Conservation (phyloP, 208 protist species). For the Zelonia costaricensis region DNA sequence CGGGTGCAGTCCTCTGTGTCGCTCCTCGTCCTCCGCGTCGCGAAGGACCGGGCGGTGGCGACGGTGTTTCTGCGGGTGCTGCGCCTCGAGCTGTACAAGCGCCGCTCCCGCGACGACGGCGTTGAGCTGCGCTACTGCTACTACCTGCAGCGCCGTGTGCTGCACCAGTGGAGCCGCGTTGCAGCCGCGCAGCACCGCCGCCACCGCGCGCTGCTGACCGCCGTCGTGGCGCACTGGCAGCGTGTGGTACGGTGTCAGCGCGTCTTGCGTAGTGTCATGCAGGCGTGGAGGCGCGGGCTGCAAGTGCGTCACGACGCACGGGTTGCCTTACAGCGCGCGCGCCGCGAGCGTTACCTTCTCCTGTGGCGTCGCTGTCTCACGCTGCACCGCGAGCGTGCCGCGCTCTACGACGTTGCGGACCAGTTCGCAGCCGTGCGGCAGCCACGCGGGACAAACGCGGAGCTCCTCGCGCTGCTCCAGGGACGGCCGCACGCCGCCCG, state of each 20-base stretch:
- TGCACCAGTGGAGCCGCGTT: conserved; percentile 33
- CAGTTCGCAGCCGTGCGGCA: conserved; percentile 13
- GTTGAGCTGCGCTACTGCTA: conserved; percentile 62
- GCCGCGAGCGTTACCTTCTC: conserved; percentile 22
- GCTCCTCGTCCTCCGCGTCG: conserved; percentile 61
- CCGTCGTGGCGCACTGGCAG: conserved; percentile 33
- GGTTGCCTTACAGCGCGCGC: background rate
- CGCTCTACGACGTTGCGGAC: conserved; percentile 18
- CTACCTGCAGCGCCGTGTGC: conserved; percentile 48
- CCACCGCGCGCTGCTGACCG: background rate
- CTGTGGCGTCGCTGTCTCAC: conserved; percentile 27
- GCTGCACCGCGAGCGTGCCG: conserved; percentile 18
- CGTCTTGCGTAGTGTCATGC: background rate
- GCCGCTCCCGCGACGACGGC: conserved; percentile 27
- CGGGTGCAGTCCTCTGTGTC: conserved; percentile 44
- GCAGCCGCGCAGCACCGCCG: conserved; percentile 7
- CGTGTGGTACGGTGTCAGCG: conserved; percentile 4
- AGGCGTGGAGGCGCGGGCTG: conserved; percentile 14
- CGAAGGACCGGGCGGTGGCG: conserved; percentile 53
- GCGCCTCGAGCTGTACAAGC: conserved; percentile 42
- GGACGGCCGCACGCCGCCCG: conserved; percentile 1
- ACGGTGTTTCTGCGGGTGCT: conserved; percentile 59
- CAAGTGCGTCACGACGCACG: conserved; percentile 19
- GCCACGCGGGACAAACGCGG: background rate
- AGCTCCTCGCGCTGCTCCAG: conserved; percentile 15